Conservation (phyloP, 768 basidiomycete species). For the Arthromyces matolae region DNA sequence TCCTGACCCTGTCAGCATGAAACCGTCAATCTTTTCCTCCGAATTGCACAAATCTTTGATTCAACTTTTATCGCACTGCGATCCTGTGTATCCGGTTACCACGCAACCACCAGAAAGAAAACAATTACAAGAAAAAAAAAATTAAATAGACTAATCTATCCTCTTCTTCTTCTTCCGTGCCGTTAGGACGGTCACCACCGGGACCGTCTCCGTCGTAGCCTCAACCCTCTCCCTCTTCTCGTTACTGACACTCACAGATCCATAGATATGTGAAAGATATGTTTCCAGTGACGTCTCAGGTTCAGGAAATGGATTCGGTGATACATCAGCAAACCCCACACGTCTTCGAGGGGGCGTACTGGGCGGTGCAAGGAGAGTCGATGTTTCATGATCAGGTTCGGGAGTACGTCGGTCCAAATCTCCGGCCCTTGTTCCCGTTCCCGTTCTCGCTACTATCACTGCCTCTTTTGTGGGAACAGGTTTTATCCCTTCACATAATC, state of each 20-base stretch:
- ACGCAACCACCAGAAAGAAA: too few relatives aligned
- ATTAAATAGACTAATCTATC: slow-evolving; percentile 14
- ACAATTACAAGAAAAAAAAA: too few relatives aligned
- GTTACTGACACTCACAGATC: slow-evolving; percentile 52
- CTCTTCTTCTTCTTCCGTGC: slow-evolving; percentile 57
- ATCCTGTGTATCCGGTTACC: too few relatives aligned
- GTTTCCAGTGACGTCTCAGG: slow-evolving; percentile 59
- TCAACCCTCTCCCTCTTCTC: slow-evolving; percentile 6
- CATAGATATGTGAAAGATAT: slow-evolving; percentile 59
- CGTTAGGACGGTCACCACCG: slow-evolving; percentile 53
- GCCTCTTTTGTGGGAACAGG: too few relatives aligned
- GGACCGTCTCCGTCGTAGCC: slow-evolving; percentile 6
- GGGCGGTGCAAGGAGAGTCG: slow-evolving; percentile 39
- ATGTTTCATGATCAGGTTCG: too few relatives aligned
- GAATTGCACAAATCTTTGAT: too few relatives aligned
- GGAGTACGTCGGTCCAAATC: too few relatives aligned
- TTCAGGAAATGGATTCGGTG: slow-evolving; percentile 67
- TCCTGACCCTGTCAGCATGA: slow-evolving; percentile 15
- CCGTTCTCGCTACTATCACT: too few relatives aligned
- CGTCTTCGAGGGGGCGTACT: slow-evolving; percentile 46
- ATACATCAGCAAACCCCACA: slow-evolving; percentile 40
- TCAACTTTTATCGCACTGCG: too few relatives aligned
- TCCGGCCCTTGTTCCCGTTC: too few relatives aligned
- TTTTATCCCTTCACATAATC: slow-evolving; percentile 65
- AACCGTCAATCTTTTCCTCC: too few relatives aligned